Evolutionary conservation across 2,329 filamentous ascomycete species (phyloP), one percentile per base, ranked within the genome.

Genomic region (Hypoxylon sp.): DNA sequence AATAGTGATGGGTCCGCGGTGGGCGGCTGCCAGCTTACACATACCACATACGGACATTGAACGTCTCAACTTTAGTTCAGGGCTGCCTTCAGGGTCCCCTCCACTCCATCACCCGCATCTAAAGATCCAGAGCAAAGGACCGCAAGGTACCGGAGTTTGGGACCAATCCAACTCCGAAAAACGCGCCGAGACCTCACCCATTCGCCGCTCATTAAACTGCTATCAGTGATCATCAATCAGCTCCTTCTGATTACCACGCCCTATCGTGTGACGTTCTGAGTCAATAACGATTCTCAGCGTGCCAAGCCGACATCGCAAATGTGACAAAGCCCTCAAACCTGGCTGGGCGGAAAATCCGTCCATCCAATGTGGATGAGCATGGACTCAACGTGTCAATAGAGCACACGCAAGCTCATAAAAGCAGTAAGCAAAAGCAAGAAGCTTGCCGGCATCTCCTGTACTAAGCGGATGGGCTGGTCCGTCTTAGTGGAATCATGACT

Each of bases 271-370:
- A 56, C 52, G 16, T n/a, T 23, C 32, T 53, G 52, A 56, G 48
- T 50, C 41, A 45, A 55, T 13, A 41, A 26, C 1, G 5, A 20
- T 25, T 43, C 35, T 35, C 48, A 42, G 41, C 48, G 15, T 35
- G 23, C 31, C 38, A 51, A 59, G 50, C 56, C 56, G 56, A 59
- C 52, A 57, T 54, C 56, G 52, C 49, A 43, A 41, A 19, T 29
- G 31, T 40, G 40, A 47, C 31, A 42, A 51, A 44, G 32, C 36
- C 23, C 30, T 47, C 41, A 27, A n/a, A 48, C 43, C 41, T 59
- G 52, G 32, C 56, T 48, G 42, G 45, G 43, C 43, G 30, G 21
- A 9, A 31, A 15, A 27, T 29, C 20, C 25, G 41, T 41, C 47
- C 38, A 51, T 40, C 56, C 56, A 59, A 59, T 59, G 53, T 49